Percentiles rank a stretch among this genome's conserved stretches.
Conservation (phyloP, 2,329 filamentous ascomycete genomes). For the Paecilomyces dactylethromorphus region DNA sequence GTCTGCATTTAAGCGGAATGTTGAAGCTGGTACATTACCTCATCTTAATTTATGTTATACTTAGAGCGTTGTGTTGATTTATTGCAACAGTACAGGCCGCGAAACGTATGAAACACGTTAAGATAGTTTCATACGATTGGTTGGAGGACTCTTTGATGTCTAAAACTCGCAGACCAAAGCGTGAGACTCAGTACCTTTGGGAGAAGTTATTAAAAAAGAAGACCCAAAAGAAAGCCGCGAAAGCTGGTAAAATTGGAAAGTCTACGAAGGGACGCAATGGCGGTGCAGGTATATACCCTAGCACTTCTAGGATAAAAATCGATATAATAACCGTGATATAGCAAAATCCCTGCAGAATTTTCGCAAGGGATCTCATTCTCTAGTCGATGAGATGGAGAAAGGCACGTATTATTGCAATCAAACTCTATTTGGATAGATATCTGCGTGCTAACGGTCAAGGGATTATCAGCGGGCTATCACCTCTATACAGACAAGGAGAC, state of each 20-base stretch:
- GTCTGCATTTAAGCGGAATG: constrained; percentile 51
- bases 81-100: constrained; percentile 33
- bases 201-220: constrained; percentile 31
- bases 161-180: constrained; percentile 26
- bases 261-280: background rate
- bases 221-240: constrained; percentile 11
- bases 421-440: background rate
- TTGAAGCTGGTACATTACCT: constrained; percentile 31
- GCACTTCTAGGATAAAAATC: background rate
- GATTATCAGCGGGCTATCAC: constrained; percentile 50
- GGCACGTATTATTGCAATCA: constrained; percentile 7
- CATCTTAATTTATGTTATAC: background rate
- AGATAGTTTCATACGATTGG: constrained; percentile 44
- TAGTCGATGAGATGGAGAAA: constrained; percentile 13
- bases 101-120: constrained; percentile 26
- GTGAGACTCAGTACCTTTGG: constrained; percentile 26
- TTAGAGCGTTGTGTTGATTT: background rate
- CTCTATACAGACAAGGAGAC: constrained; percentile 55
- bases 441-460: background rate
- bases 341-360: constrained; percentile 9
- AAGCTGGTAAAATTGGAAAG: background rate
- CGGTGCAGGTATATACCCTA: constrained; percentile 2
- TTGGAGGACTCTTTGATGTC: constrained; percentile 37
- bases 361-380: constrained; percentile 10
- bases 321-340: constrained; percentile 6